These are phyloP conservation scores for Talaromyces proteolyticus DNA, from an alignment of 495 filamentous ascomycete genomes.

Conservation along the genomic window DNA sequence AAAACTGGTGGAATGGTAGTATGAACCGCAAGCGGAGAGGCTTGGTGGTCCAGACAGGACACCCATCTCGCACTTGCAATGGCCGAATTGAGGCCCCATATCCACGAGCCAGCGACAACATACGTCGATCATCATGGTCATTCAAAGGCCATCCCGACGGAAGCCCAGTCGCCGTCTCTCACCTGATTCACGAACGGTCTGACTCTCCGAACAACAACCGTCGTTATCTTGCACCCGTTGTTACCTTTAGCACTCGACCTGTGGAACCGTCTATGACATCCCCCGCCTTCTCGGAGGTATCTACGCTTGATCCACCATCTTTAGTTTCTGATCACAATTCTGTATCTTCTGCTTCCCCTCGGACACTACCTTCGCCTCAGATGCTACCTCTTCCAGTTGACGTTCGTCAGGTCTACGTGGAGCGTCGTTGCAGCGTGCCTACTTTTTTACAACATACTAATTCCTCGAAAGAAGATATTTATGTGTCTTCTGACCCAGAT, in stretches of 20 bases:
- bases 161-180: conserved; percentile 6
- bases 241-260: conserved; percentile 35
- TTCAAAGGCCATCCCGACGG: not conserved
- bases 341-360: conserved; percentile 51
- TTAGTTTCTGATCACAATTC: conserved; percentile 67
- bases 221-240: conserved; percentile 38
- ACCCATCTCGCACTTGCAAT: conserved; percentile 30
- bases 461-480: conserved; percentile 1
- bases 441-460: not conserved
- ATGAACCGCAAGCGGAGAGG: conserved; percentile 66
- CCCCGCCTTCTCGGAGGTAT: conserved; percentile 56
- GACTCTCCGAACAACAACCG: conserved; percentile 18
- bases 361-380: conserved; percentile 36
- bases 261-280: conserved; percentile 64
- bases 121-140: conserved; percentile 11
- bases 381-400: conserved; percentile 33
- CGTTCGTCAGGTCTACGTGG: conserved; percentile 21
- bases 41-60: conserved; percentile 31
- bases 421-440: conserved; percentile 3
- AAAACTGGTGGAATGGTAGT: conserved; percentile 99
- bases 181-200: conserved; percentile 1
- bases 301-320: conserved; percentile 63
- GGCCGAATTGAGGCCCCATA: conserved; percentile 39
- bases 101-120: conserved; percentile 20
- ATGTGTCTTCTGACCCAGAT: not conserved